Base-by-base conservation (phyloP, 257 asterid species). In the Gentiana dahurica region DNA sequence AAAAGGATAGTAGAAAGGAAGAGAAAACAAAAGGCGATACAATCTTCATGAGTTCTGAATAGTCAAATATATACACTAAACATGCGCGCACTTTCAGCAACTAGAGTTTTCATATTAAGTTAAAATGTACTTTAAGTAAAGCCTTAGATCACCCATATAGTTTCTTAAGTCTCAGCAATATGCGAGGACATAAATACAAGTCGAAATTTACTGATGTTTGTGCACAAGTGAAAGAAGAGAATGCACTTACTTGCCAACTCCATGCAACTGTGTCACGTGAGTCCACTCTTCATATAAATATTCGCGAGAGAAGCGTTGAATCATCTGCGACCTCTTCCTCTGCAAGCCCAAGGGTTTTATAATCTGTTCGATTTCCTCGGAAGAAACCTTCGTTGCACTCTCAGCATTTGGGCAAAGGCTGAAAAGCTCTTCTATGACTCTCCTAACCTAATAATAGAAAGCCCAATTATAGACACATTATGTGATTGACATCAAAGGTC, bases 161-260 rank as follows among this genome's bases (percentile, higher is more conserved):
- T 41, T 10, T 41, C 8, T 5, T 41, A 41, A 24, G 24, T 24
- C 24, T 24, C 24, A 24, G 24, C 24, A 24, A 24, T 24, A 24
- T 24, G 24, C 24, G 24, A 24, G 24, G 24, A 24, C 24, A 24
- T 24, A 24, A 24, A 24, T 24, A 24, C 24, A 24, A 24, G 24
- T 24, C 24, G 24, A 24, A 24, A 24, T 24, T 24, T 24, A 24
- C 24, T 24, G 24, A 24, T 24, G 24, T 11, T 54, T 1, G 3
- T 39, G 48, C 49, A 34, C 54, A 36, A n/a, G 13, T 55, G 51
- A 9, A 44, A 35, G 49, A 53, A 65, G 34, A 36, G 47, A 47
- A 38, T 63, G 37, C 59, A 65, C 92, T 63, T 75, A 82, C 93
- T 89, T 89, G 69, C 96, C 97, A 68, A 89, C 71, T 54, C 96